Base-by-base conservation (phyloP, 257 asterid species). In the Gentiana straminea region DNA sequence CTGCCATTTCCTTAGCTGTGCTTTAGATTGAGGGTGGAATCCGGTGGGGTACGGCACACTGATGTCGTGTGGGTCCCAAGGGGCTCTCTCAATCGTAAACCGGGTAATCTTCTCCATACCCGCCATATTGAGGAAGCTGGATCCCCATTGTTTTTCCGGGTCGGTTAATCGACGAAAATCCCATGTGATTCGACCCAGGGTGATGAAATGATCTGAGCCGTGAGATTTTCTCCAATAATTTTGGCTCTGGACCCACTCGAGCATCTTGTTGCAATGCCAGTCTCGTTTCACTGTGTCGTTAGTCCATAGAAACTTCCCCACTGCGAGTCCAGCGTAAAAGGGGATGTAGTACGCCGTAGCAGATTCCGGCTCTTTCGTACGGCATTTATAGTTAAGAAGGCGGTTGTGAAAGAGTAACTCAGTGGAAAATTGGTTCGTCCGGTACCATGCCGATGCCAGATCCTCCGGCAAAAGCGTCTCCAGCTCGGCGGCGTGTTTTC, bases 281-380 rank as follows among this genome's bases (percentile, higher is more conserved):
- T 91, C 98, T 3, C 94, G 79, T 8, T 63, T 66, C 4, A 71
- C 55, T 1, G 86, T 83, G 71, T 87, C 94, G 68, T 87, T 59
- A 49, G 13, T 57, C 95, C 94, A 91, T 5, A 91, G 64, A 64
- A 76, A 81, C 63, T 83, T 83, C 2, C 90, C 95, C 0, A 91
- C 98, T 1, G 98, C 87, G 33, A 84, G 90, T 5, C 98, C 98
- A 1, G 90, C 96, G 76, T 91, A 91, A 57, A 91, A 91, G 12
- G 98, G 98, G 7, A 91, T 80, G 75, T 91, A 91, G 70, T 77
- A 91, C 11, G 95, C 94, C 38, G 98, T 87, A 13, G 98, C 98
- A 0, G 77, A 62, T 52, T 75, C 82, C 46, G 96, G 89, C 38
- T 81, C 81, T 4, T 36, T 51, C 10, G 98, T 87, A 44, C 94